Percentiles rank a stretch among this genome's conserved stretches.
phyloP scores from a whole-genome alignment of 371 early-diverging fungal genomes.

The Lichtheimia ornata region DNA sequence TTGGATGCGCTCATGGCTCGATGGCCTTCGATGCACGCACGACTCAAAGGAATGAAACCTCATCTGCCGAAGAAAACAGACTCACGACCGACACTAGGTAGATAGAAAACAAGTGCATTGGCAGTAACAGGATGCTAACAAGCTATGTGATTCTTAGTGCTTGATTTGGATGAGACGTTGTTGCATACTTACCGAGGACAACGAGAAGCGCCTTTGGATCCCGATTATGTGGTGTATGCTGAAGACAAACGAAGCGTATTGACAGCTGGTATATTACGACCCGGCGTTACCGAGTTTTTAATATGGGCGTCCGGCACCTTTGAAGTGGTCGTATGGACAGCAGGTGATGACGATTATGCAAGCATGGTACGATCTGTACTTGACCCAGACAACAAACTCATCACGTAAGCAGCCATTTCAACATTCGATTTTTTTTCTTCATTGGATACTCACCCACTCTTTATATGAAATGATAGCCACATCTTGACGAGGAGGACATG shows the following conservation, averaged over 20 bases:
- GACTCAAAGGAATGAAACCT: slow-evolving; percentile 44
- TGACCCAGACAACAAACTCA: slow-evolving; percentile 37
- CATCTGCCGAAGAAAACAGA: slow-evolving; percentile 48
- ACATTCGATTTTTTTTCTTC: not conserved
- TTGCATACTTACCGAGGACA: slow-evolving; percentile 38
- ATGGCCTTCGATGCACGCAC: slow-evolving; percentile 47
- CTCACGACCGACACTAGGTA: slow-evolving; percentile 42
- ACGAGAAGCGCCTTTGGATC: slow-evolving; percentile 17
- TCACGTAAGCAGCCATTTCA: slow-evolving; percentile 32
- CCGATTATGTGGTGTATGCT: slow-evolving; percentile 42
- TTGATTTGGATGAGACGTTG: slow-evolving; percentile 49
- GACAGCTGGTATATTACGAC: slow-evolving; percentile 44
- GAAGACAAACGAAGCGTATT: slow-evolving; percentile 32
- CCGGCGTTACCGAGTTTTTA: slow-evolving; percentile 47
- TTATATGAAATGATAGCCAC: slow-evolving; percentile 26
- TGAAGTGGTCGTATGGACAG: slow-evolving; percentile 54
- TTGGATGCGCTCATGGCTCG: slow-evolving; percentile 45
- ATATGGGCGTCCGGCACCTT: slow-evolving; percentile 44
- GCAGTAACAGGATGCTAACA: not conserved
- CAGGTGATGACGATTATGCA: slow-evolving; percentile 47
- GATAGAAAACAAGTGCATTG: not conserved
- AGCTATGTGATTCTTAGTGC: slow-evolving; percentile 22
- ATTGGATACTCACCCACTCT: not conserved
- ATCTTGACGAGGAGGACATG: slow-evolving; percentile 42
- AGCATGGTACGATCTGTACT: slow-evolving; percentile 31